Evolutionary conservation across 768 basidiomycete species (phyloP).

Genomic region (Mycena maculata): DNA sequence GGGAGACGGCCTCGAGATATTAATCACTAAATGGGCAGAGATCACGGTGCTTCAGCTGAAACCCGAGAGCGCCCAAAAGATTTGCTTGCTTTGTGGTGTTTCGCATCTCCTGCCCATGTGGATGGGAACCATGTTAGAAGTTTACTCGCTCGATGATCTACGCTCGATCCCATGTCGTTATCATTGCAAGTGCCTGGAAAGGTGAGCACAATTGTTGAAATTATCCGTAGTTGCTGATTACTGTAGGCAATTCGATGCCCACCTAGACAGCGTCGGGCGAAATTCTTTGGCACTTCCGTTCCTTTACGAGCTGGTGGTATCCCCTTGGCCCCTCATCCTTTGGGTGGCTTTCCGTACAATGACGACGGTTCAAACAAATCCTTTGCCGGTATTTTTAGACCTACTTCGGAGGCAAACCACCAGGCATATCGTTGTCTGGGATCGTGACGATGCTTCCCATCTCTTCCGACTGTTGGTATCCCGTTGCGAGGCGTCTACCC

Average conservation of each 20-base stretch:
- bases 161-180: slow-evolving; percentile 9
- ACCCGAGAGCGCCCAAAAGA: neutral
- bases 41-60: neutral
- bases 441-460: neutral
- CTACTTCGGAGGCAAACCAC: neutral
- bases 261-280: neutral
- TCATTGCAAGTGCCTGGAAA: slow-evolving; percentile 1
- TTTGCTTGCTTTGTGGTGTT: neutral
- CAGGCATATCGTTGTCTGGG: neutral
- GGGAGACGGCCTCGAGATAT: neutral
- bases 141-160: slow-evolving; percentile 11
- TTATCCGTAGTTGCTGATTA: no score
- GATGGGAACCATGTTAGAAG: slow-evolving; percentile 8
- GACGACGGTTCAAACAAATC: neutral
- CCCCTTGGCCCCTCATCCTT: slow-evolving; percentile 19
- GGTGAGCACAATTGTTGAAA: neutral
- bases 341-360: slow-evolving; percentile 18
- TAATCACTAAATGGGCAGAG: neutral
- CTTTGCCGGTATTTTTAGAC: neutral
- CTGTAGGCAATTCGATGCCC: no score
- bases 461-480: neutral
- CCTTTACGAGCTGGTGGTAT: slow-evolving; percentile 13
- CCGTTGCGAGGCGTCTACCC: no score
- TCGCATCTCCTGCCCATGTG: neutral
- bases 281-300: neutral